phyloP scores from a whole-genome alignment of 2,329 filamentous ascomycete species.

The Monilinia polystroma region DNA sequence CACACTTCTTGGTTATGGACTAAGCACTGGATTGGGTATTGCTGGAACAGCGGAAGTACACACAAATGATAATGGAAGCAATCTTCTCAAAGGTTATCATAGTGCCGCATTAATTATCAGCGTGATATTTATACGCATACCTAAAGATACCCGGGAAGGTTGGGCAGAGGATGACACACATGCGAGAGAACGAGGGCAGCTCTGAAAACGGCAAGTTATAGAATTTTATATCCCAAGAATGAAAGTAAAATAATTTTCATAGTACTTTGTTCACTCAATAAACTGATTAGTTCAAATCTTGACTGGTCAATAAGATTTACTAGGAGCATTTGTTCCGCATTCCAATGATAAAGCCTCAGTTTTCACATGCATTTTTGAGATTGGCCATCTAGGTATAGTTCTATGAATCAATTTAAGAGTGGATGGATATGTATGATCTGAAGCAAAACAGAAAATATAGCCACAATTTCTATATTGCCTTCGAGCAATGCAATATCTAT shows the following conservation, averaged over 20 bases:
- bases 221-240: neutral
- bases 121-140: slow-evolving; percentile 44
- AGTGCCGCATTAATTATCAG: slow-evolving; percentile 43
- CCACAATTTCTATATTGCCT: too few relatives aligned
- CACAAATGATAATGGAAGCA: slow-evolving; percentile 25
- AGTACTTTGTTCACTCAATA: neutral
- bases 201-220: neutral
- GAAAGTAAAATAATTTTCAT: neutral
- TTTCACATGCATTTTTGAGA: neutral
- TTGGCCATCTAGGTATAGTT: neutral
- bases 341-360: neutral
- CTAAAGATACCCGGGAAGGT: slow-evolving; percentile 44
- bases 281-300: neutral
- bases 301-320: too few relatives aligned
- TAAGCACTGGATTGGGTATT: slow-evolving; percentile 46
- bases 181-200: slow-evolving; percentile 7
- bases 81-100: slow-evolving; percentile 41
- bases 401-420: neutral
- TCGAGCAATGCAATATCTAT: too few relatives aligned
- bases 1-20: slow-evolving; percentile 45
- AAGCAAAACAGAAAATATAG: too few relatives aligned
- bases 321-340: neutral
- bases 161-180: slow-evolving; percentile 34
- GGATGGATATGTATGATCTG: too few relatives aligned
- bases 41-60: slow-evolving; percentile 44